phyloP scores from a whole-genome alignment of 2,329 filamentous ascomycete species.

The Beauveria australis region DNA sequence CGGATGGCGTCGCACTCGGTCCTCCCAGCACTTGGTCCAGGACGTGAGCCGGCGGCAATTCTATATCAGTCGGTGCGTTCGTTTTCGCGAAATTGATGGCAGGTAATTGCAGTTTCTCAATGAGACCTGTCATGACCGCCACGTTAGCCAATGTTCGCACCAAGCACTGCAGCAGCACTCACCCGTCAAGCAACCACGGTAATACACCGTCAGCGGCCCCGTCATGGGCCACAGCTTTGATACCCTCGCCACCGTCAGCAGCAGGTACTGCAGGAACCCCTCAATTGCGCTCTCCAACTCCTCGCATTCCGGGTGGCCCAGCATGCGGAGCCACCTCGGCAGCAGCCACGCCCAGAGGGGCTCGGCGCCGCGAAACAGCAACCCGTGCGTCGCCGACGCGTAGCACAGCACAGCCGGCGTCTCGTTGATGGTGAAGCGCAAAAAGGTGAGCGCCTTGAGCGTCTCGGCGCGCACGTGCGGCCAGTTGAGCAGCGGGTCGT shows the following conservation, averaged over 20 bases:
- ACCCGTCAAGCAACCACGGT: slow-evolving; percentile 41
- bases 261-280: slow-evolving; percentile 41
- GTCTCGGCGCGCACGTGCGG: slow-evolving; percentile 51
- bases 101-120: slow-evolving; percentile 28
- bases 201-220: slow-evolving; percentile 36
- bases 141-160: slow-evolving; percentile 12
- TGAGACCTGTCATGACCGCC: slow-evolving; percentile 18
- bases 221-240: slow-evolving; percentile 41
- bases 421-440: slow-evolving; percentile 66
- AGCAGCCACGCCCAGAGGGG: slow-evolving; percentile 60
- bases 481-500: slow-evolving; percentile 58
- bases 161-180: slow-evolving; percentile 16
- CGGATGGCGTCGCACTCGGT: slow-evolving; percentile 7
- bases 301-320: slow-evolving; percentile 43
- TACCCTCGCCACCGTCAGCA: slow-evolving; percentile 35
- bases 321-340: slow-evolving; percentile 47
- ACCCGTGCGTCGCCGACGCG: slow-evolving; percentile 29
- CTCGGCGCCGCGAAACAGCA: slow-evolving; percentile 47
- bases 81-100: slow-evolving; percentile 19
- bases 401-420: slow-evolving; percentile 60
- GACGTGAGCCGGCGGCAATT: slow-evolving; percentile 32
- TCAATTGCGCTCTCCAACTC: slow-evolving; percentile 44
- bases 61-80: slow-evolving; percentile 21
- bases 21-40: slow-evolving; percentile 27
- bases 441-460: slow-evolving; percentile 66